Evolutionary conservation across 345 rosid species (phyloP), one percentile per base, ranked within the genome.

Genomic region (Lumnitzera racemosa): DNA sequence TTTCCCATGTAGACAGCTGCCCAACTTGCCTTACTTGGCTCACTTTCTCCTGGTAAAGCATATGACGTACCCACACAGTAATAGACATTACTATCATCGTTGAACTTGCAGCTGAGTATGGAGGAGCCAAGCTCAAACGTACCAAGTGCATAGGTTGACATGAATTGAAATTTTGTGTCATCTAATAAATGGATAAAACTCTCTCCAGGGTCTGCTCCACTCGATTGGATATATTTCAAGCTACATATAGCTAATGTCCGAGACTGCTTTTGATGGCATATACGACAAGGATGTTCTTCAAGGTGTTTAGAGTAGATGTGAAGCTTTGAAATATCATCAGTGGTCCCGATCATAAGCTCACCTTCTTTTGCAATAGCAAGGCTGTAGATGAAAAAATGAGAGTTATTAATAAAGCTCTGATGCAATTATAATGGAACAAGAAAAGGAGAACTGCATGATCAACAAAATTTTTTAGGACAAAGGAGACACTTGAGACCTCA

Each of bases 281-380:
- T 89, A 36, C 97, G 87, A 31, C 90, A 85, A 55, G 88, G 87
- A 57, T 89, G 91, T 72, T 89, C 98, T 61, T 97, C 97, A 49
- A 92, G 2, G 98, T 97, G 96, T 69, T 89, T 87, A 56, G 96
- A 79, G 65, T 96, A 96, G 67, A 92, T 92, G 67, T 92, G 98
- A 76, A 92, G 97, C 86, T 92, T 92, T 77, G 87, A 97, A 67
- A 89, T 89, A 62, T 85, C 97, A 82, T 92, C 96, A 46, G 89
- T 92, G 63, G 97, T 89, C 62, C 97, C 96, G 46, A 92, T 89
- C 9, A 89, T 83, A 73, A 92, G 96, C 68, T 87, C 94, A 0
- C 96, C 98, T 77, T 85, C 94, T 70, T 89, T 92, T 25, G 97
- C 97, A 77, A 92, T 85, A 23, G 97, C 98, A 16, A 92, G 83